Evolutionary conservation across 768 basidiomycete species (phyloP), one percentile per base, ranked within the genome.

Genomic region (Rhodotorula taiwanensis): DNA sequence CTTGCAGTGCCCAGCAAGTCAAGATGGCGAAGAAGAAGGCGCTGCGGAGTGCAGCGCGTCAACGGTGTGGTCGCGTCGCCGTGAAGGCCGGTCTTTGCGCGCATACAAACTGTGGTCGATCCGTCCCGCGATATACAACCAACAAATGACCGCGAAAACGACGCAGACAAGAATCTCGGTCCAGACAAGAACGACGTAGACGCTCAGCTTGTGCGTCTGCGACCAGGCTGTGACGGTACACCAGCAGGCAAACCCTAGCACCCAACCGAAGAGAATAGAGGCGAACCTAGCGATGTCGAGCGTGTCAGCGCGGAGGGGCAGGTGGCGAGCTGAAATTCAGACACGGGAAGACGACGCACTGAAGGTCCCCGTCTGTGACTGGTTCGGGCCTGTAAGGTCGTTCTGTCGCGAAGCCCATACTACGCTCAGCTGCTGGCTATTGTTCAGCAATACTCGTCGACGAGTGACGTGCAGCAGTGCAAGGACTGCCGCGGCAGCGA

Each of bases 231-330:
- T 49, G 7, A 48, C 48, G 31, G 11, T 21, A 25, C 34, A 39
- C 15, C 45, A 36, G 23, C 41, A 31, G 20, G 31, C 15, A 25
- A 61, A 55, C 2, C 60, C 60, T 18, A 61, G 27, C n/a, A 42
- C 39, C 47, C 54, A 61, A 13, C 53, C 60, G 15, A 61, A 61
- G 16, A 48, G 52, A 13, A 61, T 44, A 0, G 59, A 53, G 15
- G 59, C 31, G n/a, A 60, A 31, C 11, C 52, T 53, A 28, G 7
- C 21, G 3, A 25, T 8, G 23, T 11, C 10, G 10, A 45, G 44
- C 13, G 9, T 4, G n/a, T n/a, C 23, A 6, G 23, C n/a, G 2
- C 44, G 13, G 4, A 9, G 25, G 27, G 18, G n/a, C 9, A 33
- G n/a, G 33, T 18, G 16, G 15, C n/a, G 30, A 28, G 20, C 9